These are phyloP conservation scores for Earliella scabrosa DNA, from an alignment of 1,284 basidiomycete genomes.

Conservation along the genomic window DNA sequence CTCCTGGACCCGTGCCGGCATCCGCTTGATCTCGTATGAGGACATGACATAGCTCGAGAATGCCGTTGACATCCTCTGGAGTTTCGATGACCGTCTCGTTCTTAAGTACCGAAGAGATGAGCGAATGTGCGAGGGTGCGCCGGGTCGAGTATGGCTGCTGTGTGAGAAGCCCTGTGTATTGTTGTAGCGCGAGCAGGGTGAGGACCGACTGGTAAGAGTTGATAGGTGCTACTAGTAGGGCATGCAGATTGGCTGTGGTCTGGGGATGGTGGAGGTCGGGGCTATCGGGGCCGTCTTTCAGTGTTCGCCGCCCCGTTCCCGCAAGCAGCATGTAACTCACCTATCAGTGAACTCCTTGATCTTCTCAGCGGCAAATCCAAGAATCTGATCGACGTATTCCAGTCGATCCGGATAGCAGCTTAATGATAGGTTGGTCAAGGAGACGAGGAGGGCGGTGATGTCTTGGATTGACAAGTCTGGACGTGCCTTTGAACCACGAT, in stretches of 20 bases:
- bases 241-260: constrained; percentile 87
- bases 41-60: constrained; percentile 89
- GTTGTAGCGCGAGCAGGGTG: constrained; percentile 90
- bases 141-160: constrained; percentile 89
- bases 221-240: constrained; percentile 89
- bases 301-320: neutral
- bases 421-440: constrained; percentile 89
- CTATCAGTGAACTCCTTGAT: constrained; percentile 83
- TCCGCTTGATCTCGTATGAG: constrained; percentile 90
- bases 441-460: constrained; percentile 92
- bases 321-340: constrained; percentile 42
- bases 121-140: constrained; percentile 88
- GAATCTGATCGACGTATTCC: constrained; percentile 94
- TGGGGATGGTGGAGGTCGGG: constrained; percentile 87
- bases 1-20: constrained; percentile 42
- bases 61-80: constrained; percentile 89
- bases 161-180: constrained; percentile 81
- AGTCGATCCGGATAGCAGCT: constrained; percentile 95
- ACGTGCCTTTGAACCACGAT: constrained; percentile 65
- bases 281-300: constrained; percentile 41
- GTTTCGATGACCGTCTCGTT: constrained; percentile 93
- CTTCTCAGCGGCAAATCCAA: constrained; percentile 86
- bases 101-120: constrained; percentile 91
- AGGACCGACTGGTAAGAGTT: constrained; percentile 94
- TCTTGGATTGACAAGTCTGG: constrained; percentile 96